A percentile compares a stretch with the other conserved stretches of the same genome.
These are phyloP conservation scores for Solanum ossicruentum DNA, from an alignment of 257 asterid genomes.

Conservation along the genomic window DNA sequence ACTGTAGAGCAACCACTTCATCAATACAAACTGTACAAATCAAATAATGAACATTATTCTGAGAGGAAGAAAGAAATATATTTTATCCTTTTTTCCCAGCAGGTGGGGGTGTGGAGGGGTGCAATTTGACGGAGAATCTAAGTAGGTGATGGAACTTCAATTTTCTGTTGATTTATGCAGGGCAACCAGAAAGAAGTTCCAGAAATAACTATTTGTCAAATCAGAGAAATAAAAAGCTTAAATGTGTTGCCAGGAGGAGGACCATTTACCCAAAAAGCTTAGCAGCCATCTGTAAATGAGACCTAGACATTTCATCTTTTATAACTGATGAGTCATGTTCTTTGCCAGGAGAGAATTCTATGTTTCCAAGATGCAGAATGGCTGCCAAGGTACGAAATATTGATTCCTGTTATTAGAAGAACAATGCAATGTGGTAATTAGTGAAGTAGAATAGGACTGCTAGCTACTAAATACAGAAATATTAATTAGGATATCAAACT, in stretches of 20 bases:
- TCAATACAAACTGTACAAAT: neutral
- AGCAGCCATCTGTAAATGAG: conserved; percentile 87
- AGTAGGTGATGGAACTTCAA: neutral
- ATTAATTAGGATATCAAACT: neutral
- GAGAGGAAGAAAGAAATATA: neutral
- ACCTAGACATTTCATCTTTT: conserved; percentile 58
- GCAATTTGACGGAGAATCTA: neutral
- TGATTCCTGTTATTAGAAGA: conserved; percentile 52
- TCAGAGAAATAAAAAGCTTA: neutral
- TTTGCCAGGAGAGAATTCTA: conserved; percentile 86
- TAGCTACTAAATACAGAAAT: neutral
- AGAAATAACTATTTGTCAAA: neutral
- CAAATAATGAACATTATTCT: neutral
- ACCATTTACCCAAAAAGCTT: conserved; percentile 60
- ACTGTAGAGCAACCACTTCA: neutral
- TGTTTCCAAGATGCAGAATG: conserved; percentile 84
- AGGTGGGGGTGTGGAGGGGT: neutral
- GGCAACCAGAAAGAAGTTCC: neutral
- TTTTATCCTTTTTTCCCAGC: neutral
- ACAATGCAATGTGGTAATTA: neutral
- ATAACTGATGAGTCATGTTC: conserved; percentile 87
- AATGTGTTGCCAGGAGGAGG: neutral
- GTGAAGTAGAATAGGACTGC: neutral
- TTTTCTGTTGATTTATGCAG: neutral
- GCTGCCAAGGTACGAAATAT: conserved; percentile 98